Conservation (phyloP, 305 asterid species). For the Withania somnifera region DNA sequence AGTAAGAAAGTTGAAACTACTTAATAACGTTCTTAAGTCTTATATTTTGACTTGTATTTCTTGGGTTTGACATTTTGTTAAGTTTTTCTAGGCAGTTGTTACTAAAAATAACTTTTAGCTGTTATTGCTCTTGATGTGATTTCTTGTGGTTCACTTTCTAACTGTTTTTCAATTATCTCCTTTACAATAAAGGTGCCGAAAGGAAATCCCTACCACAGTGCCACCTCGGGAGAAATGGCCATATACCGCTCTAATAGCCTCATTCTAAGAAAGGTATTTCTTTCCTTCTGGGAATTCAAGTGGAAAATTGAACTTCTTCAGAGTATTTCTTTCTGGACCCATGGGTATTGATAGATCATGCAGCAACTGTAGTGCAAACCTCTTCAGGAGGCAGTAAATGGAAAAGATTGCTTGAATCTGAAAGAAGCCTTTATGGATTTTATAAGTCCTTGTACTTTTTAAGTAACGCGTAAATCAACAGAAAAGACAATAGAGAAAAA, state of each 20-base stretch:
- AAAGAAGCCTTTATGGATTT: background rate
- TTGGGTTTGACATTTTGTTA: background rate
- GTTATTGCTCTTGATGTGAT: background rate
- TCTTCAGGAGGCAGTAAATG: background rate
- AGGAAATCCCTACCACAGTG: conserved; percentile 99
- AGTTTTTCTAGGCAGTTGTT: background rate
- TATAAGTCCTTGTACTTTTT: background rate
- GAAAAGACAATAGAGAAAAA: background rate
- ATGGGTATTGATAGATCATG: background rate
- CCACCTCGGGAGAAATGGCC: conserved; percentile 99
- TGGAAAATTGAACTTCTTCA: conserved; percentile 3
- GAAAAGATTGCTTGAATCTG: background rate
- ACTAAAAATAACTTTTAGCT: background rate
- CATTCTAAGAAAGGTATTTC: conserved; percentile 69
- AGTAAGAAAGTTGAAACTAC: background rate
- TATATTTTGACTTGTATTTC: background rate
- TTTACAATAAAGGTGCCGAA: conserved; percentile 58
- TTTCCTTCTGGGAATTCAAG: background rate
- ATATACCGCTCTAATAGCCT: conserved; percentile 83
- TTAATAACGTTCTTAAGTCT: background rate
- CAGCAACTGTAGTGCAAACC: background rate
- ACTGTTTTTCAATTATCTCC: conserved; percentile 1
- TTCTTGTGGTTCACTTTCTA: background rate
- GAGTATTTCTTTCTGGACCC: background rate
- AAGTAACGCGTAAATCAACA: background rate